A percentile compares a stretch with the other conserved stretches of the same genome.
Conservation (phyloP, 2,329 filamentous ascomycete genomes). For the Fusarium austroafricanum region DNA sequence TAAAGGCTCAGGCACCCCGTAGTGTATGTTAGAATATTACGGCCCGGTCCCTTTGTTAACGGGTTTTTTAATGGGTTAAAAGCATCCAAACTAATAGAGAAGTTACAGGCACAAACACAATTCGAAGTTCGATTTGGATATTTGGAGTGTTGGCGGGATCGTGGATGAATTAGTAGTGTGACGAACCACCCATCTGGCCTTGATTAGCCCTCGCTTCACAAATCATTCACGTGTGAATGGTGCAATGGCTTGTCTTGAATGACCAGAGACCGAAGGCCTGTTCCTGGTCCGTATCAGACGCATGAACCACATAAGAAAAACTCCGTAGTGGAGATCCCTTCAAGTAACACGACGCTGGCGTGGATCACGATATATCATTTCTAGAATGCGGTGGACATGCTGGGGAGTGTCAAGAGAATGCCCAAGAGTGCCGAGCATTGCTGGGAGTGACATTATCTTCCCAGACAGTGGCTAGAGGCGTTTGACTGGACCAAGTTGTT, state of each 20-base stretch:
- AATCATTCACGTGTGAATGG: neutral
- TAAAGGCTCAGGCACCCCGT: neutral
- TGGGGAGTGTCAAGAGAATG: conserved; percentile 3
- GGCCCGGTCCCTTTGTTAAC: too few relatives aligned
- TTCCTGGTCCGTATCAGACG: conserved; percentile 2
- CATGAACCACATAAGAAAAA: conserved; percentile 10
- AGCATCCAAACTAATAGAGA: too few relatives aligned
- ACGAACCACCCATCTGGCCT: neutral
- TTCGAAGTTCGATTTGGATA: too few relatives aligned
- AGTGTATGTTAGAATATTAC: neutral
- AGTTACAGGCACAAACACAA: too few relatives aligned
- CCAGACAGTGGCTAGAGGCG: neutral
- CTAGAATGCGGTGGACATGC: neutral
- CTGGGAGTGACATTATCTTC: neutral
- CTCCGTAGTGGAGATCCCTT: neutral
- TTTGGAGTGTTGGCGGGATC: neutral
- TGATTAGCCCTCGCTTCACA: neutral
- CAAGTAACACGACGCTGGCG: neutral
- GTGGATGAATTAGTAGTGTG: too few relatives aligned
- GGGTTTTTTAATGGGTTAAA: too few relatives aligned
- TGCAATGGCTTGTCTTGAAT: neutral
- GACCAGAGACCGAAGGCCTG: conserved; percentile 2
- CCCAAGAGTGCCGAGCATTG: conserved; percentile 6
- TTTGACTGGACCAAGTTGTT: neutral
- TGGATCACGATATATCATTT: conserved; percentile 6